Evolutionary conservation across 352 stramenopile species (phyloP), one percentile per base, ranked within the genome.

Genomic region (Globisporangium nagaii): DNA sequence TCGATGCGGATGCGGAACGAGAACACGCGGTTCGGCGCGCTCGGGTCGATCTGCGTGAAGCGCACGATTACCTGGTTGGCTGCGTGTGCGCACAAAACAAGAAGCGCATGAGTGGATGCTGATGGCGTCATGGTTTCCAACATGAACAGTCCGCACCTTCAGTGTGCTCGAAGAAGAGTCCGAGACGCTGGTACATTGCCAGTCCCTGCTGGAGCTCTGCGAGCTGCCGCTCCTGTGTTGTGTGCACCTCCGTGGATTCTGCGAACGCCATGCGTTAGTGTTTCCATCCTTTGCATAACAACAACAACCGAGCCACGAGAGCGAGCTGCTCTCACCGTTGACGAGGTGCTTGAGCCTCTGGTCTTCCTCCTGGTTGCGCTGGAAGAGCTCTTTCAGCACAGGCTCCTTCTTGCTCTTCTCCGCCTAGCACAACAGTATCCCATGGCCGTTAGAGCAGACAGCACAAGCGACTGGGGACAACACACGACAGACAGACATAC

Each of bases 1-100:
- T 89, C 67, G 24, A 93, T 85, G 42, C 76, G 79, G 46, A 93
- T 79, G 5, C 68, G 66, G 56, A 90, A 93, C 7, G 68, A 84
- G 56, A 90, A 93, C 46, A 78, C 78, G 27, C 82, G 78, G 48
- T 56, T 56, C 15, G 70, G 74, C 30, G 81, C 64, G n/a, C 70
- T 52, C 2, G 61, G 52, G 57, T 93, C 78, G 49, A 93, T 77
- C 41, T 90, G 79, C 24, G 74, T 88, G 53, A 93, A 88, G 19
- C 70, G 65, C 15, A 89, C 79, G 8, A 71, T 58, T 11, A 92
- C 73, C 12, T 82, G 78, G 45, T 87, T 70, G 46, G 62, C 82
- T 88, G 28, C 6, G 30, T n/a, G 1, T 19, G 20, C 22, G 27
- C 27, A 8, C 7, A 40, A 24, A 27, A 64, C 32, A 31, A 41